Percentiles rank a stretch among this genome's conserved stretches.
Evolutionary conservation across 192 early-diverging fungal species (phyloP).

Genomic region (Pilobolus umbonatus): DNA sequence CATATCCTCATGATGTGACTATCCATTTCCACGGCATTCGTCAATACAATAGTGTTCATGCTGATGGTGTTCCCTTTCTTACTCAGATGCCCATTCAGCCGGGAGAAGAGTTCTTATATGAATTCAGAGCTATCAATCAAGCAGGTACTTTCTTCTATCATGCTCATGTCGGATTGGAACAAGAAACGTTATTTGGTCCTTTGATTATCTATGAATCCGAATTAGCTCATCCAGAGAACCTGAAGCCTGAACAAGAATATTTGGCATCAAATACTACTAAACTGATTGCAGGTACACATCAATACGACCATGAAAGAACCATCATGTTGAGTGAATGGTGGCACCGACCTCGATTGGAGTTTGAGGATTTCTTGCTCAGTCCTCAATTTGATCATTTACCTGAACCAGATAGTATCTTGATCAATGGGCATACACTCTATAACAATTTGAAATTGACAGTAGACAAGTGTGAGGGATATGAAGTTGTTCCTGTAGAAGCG

Average conservation of each 20-base stretch:
- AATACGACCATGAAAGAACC: conserved; percentile 41
- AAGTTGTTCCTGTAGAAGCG: conserved; percentile 15
- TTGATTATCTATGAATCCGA: conserved; percentile 20
- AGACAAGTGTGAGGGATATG: conserved; percentile 16
- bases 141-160: conserved; percentile 46
- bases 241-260: background rate
- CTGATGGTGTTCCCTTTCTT: conserved; percentile 54
- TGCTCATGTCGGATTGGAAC: conserved; percentile 28
- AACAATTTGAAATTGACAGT: background rate
- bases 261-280: background rate
- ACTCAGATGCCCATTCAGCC: conserved; percentile 51
- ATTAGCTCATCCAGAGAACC: conserved; percentile 11
- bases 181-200: conserved; percentile 16
- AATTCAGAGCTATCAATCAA: conserved; percentile 38
- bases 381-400: conserved; percentile 8
- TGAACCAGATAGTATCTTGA: conserved; percentile 42
- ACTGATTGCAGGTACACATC: background rate
- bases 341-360: conserved; percentile 32
- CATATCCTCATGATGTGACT: conserved; percentile 12
- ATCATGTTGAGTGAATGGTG: conserved; percentile 37
- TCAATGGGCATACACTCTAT: conserved; percentile 37
- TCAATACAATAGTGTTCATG: conserved; percentile 34
- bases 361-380: conserved; percentile 16
- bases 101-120: conserved; percentile 42
- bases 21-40: conserved; percentile 53